Base-by-base conservation (phyloP, 441 rosid species). In the Manihot esculenta region DNA sequence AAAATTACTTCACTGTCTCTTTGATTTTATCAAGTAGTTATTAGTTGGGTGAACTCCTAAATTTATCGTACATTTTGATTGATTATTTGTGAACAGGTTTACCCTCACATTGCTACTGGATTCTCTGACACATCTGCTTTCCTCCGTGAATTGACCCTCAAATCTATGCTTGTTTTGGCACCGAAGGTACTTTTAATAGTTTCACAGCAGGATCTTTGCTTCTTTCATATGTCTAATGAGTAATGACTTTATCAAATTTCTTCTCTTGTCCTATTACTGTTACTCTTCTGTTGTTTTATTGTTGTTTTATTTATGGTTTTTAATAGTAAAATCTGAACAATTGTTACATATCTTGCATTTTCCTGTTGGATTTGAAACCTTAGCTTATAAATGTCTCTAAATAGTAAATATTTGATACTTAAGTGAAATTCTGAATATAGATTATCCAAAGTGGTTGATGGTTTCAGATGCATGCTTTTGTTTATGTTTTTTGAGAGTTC, bases 71-170 rank as follows among this genome's bases (percentile, higher is more conserved):
- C 15, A 63, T 59, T 47, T 53, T 71, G 44, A 66, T 68, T 74
- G 42, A 56, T 38, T 74, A 48, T 62, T 67, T 67, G 27, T 73
- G 24, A 66, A 67, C 78, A 93, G 98, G 97, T 91, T 72, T 96
- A 85, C 78, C 97, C 98, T 74, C 98, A 91, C 71, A 85, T 96
- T 74, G 93, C 97, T 71, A 89, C 94, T 74, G 98, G 99, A 71
- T 93, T 96, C 81, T 81, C 95, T 44, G 99, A 96, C 73, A 83
- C 97, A 42, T 88, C 97, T 73, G 97, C 98, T 66, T 90, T 90
- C 84, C 97, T 96, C 62, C 96, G 98, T 63, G 99, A 96, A 79
- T 76, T 96, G 87, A 93, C 98, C 85, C 99, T 96, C 61, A 96
- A 96, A 75, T 93, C 99, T 47, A 93, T 96, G 97, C 98, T 96